phyloP scores from a whole-genome alignment of 257 asterid genomes.

The Rubia yunnanensis region DNA sequence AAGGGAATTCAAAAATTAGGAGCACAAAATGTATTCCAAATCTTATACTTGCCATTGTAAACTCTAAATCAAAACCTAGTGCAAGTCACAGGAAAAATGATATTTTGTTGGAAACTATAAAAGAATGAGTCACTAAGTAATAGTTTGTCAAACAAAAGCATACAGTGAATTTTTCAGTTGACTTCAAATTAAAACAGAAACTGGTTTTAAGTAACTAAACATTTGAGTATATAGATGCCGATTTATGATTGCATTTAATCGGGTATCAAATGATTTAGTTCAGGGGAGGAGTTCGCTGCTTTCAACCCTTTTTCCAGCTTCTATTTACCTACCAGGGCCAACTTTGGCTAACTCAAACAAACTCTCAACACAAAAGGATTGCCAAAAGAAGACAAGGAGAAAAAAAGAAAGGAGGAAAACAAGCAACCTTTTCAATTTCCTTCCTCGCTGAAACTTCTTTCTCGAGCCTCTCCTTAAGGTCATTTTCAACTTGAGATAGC shows the following conservation, averaged over 20 bases:
- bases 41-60: background rate
- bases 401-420: background rate
- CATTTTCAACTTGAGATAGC: conserved; percentile 61
- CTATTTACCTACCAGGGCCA: background rate
- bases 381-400: background rate
- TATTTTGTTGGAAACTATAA: background rate
- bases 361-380: background rate
- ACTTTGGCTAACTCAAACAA: background rate
- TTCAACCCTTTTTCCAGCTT: too few species aligned
- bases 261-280: background rate
- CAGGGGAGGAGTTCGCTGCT: too few species aligned
- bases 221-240: background rate
- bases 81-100: background rate
- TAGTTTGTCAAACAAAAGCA: too few species aligned
- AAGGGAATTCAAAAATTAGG: background rate
- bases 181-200: too few species aligned
- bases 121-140: background rate
- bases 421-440: conserved; percentile 56
- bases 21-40: too few species aligned
- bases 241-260: background rate
- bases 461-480: conserved; percentile 67
- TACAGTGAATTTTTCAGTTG: too few species aligned
- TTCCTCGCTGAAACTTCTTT: conserved; percentile 56
- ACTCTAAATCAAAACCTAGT: background rate
- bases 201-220: background rate